These are phyloP conservation scores for Cylindrotheca fusiformis DNA, from an alignment of 108 stramenopile genomes.

Conservation along the genomic window DNA sequence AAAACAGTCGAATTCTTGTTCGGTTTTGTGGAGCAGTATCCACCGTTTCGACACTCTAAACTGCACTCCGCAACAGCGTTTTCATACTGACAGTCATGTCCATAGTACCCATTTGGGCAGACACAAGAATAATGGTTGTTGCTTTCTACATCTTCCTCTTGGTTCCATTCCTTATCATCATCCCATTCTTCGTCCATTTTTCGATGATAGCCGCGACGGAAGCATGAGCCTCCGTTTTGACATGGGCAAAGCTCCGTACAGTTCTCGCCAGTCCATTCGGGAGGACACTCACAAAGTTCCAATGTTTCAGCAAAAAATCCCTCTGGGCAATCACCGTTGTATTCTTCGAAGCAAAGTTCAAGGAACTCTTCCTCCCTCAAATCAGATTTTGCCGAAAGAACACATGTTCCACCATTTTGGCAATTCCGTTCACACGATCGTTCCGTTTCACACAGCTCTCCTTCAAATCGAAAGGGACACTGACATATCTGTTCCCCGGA, in stretches of 20 bases:
- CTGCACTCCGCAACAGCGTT: neutral
- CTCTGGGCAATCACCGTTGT: neutral
- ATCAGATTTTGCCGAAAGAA: neutral
- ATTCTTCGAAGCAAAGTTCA: neutral
- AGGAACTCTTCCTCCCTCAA: neutral
- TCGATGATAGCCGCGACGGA: neutral
- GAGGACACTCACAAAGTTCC: neutral
- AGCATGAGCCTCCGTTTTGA: neutral
- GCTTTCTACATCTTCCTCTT: no score
- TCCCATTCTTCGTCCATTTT: neutral
- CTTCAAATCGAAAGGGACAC: neutral
- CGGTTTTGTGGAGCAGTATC: neutral
- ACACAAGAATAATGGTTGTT: neutral
- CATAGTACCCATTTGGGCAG: neutral
- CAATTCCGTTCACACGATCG: neutral
- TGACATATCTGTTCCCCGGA: no score
- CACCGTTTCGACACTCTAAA: neutral
- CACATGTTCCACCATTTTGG: neutral
- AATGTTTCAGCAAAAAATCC: neutral
- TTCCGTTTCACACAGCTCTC: neutral
- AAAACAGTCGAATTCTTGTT: no score
- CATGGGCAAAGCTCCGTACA: neutral
- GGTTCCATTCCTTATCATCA: neutral
- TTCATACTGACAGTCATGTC: neutral
- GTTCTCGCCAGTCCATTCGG: neutral